Evolutionary conservation across 2,329 filamentous ascomycete species (phyloP).

Genomic region (Trichoderma sp.): DNA sequence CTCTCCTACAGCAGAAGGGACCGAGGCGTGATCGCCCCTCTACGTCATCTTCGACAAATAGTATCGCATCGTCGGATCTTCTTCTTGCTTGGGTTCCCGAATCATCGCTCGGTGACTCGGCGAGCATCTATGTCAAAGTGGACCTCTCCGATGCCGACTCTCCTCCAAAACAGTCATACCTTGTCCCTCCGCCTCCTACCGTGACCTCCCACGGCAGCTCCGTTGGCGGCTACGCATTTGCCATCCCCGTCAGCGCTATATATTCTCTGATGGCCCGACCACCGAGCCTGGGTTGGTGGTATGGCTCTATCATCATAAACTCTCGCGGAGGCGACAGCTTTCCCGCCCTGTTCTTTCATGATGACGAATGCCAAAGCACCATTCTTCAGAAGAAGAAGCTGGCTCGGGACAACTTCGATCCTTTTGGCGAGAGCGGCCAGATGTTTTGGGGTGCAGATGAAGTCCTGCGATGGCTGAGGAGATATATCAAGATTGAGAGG

Average conservation of each 20-base stretch:
- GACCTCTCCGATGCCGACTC: slow-evolving; percentile 80
- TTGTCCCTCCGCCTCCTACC: slow-evolving; percentile 88
- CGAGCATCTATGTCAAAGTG: slow-evolving; percentile 91
- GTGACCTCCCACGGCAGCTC: slow-evolving; percentile 71
- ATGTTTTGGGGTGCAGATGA: slow-evolving; percentile 99
- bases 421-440: slow-evolving; percentile 78
- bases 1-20: slow-evolving; percentile 84
- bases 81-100: slow-evolving; percentile 94
- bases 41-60: slow-evolving; percentile 29
- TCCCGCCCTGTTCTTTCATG: slow-evolving; percentile 94
- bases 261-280: slow-evolving; percentile 89
- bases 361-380: slow-evolving; percentile 93
- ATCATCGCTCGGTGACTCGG: slow-evolving; percentile 77
- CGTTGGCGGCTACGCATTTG: slow-evolving; percentile 82
- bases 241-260: slow-evolving; percentile 82
- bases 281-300: slow-evolving; percentile 97
- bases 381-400: slow-evolving; percentile 89
- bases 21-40: slow-evolving; percentile 39
- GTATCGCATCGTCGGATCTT: slow-evolving; percentile 65
- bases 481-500: slow-evolving; percentile 79
- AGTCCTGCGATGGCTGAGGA: slow-evolving; percentile 82
- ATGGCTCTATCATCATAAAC: slow-evolving; percentile 92
- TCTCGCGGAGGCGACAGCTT: slow-evolving; percentile 87
- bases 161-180: slow-evolving; percentile 79
- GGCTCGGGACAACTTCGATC: slow-evolving; percentile 81